Conservation (phyloP, 2,329 filamentous ascomycete species). For the Pseudofabraea citricarpa region DNA sequence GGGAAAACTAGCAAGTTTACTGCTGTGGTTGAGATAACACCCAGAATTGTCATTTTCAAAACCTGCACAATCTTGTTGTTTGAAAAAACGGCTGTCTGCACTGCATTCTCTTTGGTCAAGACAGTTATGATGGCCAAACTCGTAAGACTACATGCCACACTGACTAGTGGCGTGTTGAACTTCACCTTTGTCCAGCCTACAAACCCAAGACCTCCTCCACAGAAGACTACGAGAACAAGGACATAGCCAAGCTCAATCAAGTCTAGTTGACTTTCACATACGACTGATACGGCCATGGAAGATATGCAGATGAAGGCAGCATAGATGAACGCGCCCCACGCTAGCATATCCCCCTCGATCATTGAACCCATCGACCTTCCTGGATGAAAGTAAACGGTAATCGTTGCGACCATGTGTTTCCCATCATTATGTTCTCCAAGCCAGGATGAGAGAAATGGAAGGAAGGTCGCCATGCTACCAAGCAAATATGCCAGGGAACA, state of each 20-base stretch:
- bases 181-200: constrained; percentile 84
- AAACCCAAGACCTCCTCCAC: constrained; percentile 81
- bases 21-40: constrained; percentile 63
- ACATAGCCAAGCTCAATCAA: constrained; percentile 69
- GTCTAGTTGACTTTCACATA: constrained; percentile 65
- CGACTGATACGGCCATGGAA: constrained; percentile 83
- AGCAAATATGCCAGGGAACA: constrained; percentile 87
- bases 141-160: constrained; percentile 78
- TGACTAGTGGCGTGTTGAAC: constrained; percentile 73
- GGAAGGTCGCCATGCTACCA: constrained; percentile 82
- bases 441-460: constrained; percentile 64
- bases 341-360: constrained; percentile 77
- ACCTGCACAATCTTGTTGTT: constrained; percentile 78
- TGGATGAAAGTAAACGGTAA: constrained; percentile 94
- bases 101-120: constrained; percentile 84
- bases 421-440: constrained; percentile 75
- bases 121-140: constrained; percentile 87
- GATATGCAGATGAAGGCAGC: constrained; percentile 70
- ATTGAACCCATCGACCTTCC: constrained; percentile 83
- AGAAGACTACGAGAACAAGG: constrained; percentile 76
- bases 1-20: constrained; percentile 78
- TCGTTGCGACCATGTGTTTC: constrained; percentile 89
- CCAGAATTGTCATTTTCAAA: constrained; percentile 78
- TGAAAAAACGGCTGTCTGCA: constrained; percentile 77
- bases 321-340: constrained; percentile 74